Evolutionary conservation across 2,329 filamentous ascomycete species (phyloP).

Genomic region (Dactylellina haptotyla): DNA sequence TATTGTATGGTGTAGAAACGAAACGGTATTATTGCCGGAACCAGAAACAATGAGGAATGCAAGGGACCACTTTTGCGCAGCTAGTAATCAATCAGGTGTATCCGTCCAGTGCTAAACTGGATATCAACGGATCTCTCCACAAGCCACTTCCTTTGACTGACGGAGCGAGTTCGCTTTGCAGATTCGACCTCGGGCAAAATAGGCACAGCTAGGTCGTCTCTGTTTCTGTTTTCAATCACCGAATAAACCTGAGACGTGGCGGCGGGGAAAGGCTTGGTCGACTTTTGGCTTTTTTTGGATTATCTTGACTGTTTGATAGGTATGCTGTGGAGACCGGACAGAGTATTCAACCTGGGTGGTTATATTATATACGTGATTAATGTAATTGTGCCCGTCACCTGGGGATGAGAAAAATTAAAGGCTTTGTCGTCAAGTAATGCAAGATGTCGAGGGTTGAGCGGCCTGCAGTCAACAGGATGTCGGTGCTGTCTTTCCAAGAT

Average conservation of each 20-base stretch:
- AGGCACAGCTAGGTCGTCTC: too few relatives aligned
- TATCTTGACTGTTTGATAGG: too few relatives aligned
- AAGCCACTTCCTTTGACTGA: constrained; percentile 47
- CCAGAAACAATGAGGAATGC: constrained; percentile 14
- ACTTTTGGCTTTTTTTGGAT: too few relatives aligned
- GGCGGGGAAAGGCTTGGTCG: background rate
- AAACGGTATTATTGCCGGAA: constrained; percentile 19
- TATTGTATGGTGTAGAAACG: constrained; percentile 1
- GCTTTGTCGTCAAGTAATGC: too few relatives aligned
- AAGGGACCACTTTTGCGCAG: constrained; percentile 28
- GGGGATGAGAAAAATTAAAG: constrained; percentile 15
- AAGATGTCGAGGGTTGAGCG: constrained; percentile 27
- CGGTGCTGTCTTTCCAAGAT: background rate
- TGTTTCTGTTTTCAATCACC: constrained; percentile 17
- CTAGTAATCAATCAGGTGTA: constrained; percentile 8
- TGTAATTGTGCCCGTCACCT: constrained; percentile 29
- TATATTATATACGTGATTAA: background rate
- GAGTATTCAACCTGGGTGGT: background rate
- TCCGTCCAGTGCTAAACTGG: constrained; percentile 22
- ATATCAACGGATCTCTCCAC: constrained; percentile 30
- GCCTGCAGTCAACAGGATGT: constrained; percentile 51
- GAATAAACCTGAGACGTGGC: constrained; percentile 28
- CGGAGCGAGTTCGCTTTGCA: constrained; percentile 32
- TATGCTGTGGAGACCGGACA: background rate
- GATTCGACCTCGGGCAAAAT: background rate